Conservation (phyloP, 2,329 filamentous ascomycete species). For the Thermochaetoides dissita region DNA sequence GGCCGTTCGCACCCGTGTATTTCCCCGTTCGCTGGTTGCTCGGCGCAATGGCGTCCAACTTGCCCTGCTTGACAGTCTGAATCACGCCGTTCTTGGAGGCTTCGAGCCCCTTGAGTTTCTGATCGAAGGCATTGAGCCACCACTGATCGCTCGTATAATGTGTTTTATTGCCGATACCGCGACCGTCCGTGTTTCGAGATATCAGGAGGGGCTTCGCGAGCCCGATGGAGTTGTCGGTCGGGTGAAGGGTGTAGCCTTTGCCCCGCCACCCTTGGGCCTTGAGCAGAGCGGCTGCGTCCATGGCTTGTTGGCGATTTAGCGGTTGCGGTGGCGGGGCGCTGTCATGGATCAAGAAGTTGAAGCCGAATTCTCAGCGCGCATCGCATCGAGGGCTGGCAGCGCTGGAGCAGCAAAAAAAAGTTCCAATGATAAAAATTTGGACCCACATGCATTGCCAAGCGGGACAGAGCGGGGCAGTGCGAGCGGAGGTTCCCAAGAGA, state of each 20-base stretch:
- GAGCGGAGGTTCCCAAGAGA: too few species aligned
- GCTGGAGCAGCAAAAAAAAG: too few species aligned
- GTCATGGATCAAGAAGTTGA: background rate
- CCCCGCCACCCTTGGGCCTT: slow-evolving; percentile 82
- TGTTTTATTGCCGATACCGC: slow-evolving; percentile 67
- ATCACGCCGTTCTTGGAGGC: slow-evolving; percentile 43
- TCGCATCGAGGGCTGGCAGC: slow-evolving; percentile 1
- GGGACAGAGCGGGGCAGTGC: too few species aligned
- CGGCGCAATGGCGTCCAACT: slow-evolving; percentile 42
- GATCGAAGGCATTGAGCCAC: slow-evolving; percentile 94
- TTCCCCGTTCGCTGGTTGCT: slow-evolving; percentile 28
- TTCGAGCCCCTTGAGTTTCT: slow-evolving; percentile 70
- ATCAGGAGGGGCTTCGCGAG: slow-evolving; percentile 73
- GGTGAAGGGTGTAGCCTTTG: slow-evolving; percentile 74
- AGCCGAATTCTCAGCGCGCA: background rate
- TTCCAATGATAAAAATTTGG: too few species aligned
- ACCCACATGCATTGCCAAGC: too few species aligned
- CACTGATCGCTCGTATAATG: slow-evolving; percentile 67
- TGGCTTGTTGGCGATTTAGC: slow-evolving; percentile 23
- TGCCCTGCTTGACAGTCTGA: slow-evolving; percentile 38
- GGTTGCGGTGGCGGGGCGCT: background rate
- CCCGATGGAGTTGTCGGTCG: slow-evolving; percentile 56
- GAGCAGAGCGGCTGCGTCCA: slow-evolving; percentile 77
- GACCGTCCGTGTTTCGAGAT: slow-evolving; percentile 64
- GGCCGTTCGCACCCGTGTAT: slow-evolving; percentile 45